Conservation (phyloP, 495 filamentous ascomycete genomes). For the Margaritispora aquatica region DNA sequence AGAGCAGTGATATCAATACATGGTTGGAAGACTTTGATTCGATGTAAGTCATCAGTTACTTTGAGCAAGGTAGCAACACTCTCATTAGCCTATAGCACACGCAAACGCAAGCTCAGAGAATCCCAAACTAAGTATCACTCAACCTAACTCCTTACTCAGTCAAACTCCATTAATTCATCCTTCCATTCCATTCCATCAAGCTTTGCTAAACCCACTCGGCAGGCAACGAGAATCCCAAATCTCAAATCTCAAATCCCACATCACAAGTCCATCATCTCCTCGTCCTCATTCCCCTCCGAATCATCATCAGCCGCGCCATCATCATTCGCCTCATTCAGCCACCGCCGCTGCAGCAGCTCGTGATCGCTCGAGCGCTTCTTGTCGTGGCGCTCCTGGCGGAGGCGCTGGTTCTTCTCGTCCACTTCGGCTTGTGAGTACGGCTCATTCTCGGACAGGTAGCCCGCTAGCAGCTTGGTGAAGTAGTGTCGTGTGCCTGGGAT, state of each 20-base stretch:
- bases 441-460: constrained; percentile 21
- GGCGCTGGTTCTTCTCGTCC: neutral
- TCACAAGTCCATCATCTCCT: neutral
- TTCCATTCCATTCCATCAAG: too few relatives aligned
- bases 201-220: too few relatives aligned
- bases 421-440: neutral
- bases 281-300: neutral
- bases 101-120: too few relatives aligned
- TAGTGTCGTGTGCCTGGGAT: constrained; percentile 40
- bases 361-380: neutral
- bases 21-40: too few relatives aligned
- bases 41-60: too few relatives aligned
- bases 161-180: too few relatives aligned
- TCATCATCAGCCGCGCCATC: neutral
- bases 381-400: neutral
- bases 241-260: neutral
- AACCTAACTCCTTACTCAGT: too few relatives aligned
- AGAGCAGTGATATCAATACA: too few relatives aligned
- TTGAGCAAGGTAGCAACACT: too few relatives aligned
- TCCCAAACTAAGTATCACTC: too few relatives aligned
- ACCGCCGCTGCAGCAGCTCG: neutral
- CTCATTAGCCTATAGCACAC: too few relatives aligned
- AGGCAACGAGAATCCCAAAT: too few relatives aligned
- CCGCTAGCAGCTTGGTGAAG: constrained; percentile 44
- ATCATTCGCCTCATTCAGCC: neutral